Conservation (phyloP, 1,139 yeast species). For the Nematodospora anomalae region DNA sequence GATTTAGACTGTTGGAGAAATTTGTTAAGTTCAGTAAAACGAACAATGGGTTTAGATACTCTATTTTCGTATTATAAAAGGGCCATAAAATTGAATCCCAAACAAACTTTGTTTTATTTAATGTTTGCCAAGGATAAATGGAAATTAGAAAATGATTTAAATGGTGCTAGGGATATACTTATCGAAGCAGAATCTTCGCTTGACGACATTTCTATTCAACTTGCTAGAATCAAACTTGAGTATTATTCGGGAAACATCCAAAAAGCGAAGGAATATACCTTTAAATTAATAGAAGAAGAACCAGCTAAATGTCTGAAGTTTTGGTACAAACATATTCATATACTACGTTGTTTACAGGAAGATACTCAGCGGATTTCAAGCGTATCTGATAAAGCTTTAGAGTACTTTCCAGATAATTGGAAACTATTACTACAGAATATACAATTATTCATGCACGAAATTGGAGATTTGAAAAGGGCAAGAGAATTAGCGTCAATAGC, state of each 20-base stretch:
- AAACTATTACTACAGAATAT: constrained; percentile 61
- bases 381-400: constrained; percentile 46
- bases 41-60: constrained; percentile 21
- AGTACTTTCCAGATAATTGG: constrained; percentile 43
- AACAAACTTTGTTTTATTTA: constrained; percentile 52
- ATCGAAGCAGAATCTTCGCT: constrained; percentile 21
- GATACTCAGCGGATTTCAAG: constrained; percentile 30
- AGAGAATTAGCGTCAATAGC: constrained; percentile 52
- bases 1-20: constrained; percentile 57
- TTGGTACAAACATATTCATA: constrained; percentile 64
- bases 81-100: constrained; percentile 51
- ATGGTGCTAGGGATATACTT: constrained; percentile 50
- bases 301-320: constrained; percentile 45
- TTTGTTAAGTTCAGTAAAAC: constrained; percentile 48
- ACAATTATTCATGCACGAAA: constrained; percentile 44
- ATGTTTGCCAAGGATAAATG: constrained; percentile 75
- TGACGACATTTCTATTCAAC: constrained; percentile 58
- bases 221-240: constrained; percentile 70
- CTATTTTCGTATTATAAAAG: constrained; percentile 52
- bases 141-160: constrained; percentile 45
- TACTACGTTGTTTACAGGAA: constrained; percentile 40
- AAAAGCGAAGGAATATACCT: constrained; percentile 44
- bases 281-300: constrained; percentile 18
- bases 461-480: constrained; percentile 37
- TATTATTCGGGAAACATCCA: constrained; percentile 35